Base-by-base conservation (phyloP, 1,284 basidiomycete species). In the Tylopilus sp. region DNA sequence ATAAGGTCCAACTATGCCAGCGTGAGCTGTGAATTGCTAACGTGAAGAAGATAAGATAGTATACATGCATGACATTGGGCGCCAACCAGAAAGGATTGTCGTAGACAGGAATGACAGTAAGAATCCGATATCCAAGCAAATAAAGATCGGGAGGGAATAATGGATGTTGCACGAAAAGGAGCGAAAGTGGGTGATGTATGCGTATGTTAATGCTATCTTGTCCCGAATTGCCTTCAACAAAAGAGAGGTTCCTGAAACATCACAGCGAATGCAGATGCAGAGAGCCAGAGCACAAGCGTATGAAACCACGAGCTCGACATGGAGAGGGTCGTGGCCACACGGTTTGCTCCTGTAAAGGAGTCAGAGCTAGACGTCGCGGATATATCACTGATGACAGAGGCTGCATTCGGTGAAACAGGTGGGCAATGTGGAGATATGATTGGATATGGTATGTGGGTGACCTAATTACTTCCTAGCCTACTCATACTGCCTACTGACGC, bases 251-350 rank as follows among this genome's bases (percentile, higher is more conserved):
- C 47, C 63, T 79, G 79, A 54, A 69, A 62, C 53, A 66, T 52
- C 47, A 60, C 16, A 2, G 24, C 2, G 57, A 76, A 76, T 10
- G 67, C 69, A 33, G 75, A 12, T 2, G 68, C 74, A 26, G 71
- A 67, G 9, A 75, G 24, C 22, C 58, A 68, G 26, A 77, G 67
- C 5, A 47, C 65, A 19, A 77, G 62, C 39, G 69, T 62, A 33
- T 61, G 67, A 56, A 65, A 57, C 61, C 67, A 53, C 47, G 62
- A n/a, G 29, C 32, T 62, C 13, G 66, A 66, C 10, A 54, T n/a
- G 9, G 66, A 59, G 19, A 59, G 51, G 33, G 32, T 62, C 18
- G 47, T 26, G 8, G n/a, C 49, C 1, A 66, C 71, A 22, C 66
- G 65, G 16, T 69, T 78, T 6, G 52, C 22, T 5, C 33, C 58